A percentile compares a stretch with the other conserved stretches of the same genome.
Evolutionary conservation across 768 basidiomycete species (phyloP).

Genomic region (Suillus fuscotomentosus): DNA sequence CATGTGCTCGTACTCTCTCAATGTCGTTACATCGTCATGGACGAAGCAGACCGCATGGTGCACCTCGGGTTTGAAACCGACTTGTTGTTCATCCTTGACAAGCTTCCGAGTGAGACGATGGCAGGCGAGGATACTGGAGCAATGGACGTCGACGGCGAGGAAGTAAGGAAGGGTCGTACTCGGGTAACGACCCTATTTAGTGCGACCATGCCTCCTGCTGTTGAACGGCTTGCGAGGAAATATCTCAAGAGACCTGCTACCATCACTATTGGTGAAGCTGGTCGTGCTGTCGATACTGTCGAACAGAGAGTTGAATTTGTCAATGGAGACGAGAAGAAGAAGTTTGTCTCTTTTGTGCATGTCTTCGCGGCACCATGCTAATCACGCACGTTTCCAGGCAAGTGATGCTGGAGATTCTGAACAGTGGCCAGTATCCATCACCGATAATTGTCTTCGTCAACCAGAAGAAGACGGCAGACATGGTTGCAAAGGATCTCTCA

Average conservation of each 20-base stretch:
- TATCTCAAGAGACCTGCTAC: conserved; percentile 91
- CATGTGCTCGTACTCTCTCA: conserved; percentile 94
- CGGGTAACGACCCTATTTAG: conserved; percentile 96
- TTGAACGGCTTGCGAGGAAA: conserved; percentile 92
- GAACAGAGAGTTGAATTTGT: conserved; percentile 96
- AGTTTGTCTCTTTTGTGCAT: conserved; percentile 48
- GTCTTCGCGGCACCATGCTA: conserved; percentile 12
- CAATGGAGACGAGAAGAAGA: conserved; percentile 93
- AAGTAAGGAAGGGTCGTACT: conserved; percentile 64
- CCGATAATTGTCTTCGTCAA: conserved; percentile 99
- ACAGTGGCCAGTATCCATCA: conserved; percentile 75
- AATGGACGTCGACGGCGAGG: conserved; percentile 77
- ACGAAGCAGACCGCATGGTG: conserved; percentile 99
- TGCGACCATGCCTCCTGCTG: conserved; percentile 98
- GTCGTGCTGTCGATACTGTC: conserved; percentile 96
- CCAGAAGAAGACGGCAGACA: conserved; percentile 98
- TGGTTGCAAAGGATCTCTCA: conserved; percentile 92
- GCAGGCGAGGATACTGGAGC: conserved; percentile 74
- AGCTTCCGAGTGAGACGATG: conserved; percentile 84
- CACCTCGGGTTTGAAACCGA: conserved; percentile 96
- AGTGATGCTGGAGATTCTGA: conserved; percentile 87
- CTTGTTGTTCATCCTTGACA: conserved; percentile 91
- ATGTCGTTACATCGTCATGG: conserved; percentile 99
- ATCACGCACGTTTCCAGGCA: conserved; percentile 45
- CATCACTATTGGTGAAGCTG: conserved; percentile 97